These are phyloP conservation scores for Petrea volubilis DNA, from an alignment of 257 asterid species.

Conservation along the genomic window DNA sequence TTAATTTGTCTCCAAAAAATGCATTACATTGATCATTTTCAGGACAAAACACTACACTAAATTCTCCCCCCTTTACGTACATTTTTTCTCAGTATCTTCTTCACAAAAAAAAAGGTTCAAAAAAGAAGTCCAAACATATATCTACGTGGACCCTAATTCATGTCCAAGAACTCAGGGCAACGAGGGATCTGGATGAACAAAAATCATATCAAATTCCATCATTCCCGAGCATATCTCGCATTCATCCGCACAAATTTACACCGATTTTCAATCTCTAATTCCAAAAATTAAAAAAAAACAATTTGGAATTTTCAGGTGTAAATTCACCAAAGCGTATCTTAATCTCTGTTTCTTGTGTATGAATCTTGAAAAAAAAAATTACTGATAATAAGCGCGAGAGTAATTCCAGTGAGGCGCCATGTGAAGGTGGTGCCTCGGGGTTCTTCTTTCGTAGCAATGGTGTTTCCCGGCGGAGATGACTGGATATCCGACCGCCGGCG, in stretches of 20 bases:
- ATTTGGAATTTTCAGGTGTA: conserved; percentile 22
- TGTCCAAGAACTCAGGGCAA: too few relatives aligned
- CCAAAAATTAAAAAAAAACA: not conserved
- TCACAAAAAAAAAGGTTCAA: too few relatives aligned
- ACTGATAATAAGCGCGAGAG: conserved; percentile 12
- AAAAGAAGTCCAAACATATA: too few relatives aligned
- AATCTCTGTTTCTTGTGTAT: not conserved
- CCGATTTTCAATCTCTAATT: not conserved
- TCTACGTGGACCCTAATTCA: too few relatives aligned
- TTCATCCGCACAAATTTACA: not conserved
- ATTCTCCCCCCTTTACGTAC: too few relatives aligned
- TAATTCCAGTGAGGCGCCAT: conserved; percentile 27
- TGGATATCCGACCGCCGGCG: conserved; percentile 32
- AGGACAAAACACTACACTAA: too few relatives aligned
- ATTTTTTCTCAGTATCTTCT: too few relatives aligned
- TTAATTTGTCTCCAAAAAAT: too few relatives aligned
- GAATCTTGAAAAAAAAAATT: conserved; percentile 6
- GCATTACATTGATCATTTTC: too few relatives aligned
- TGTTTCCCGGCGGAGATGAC: conserved; percentile 17
- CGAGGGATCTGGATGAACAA: too few relatives aligned
- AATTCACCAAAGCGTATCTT: conserved; percentile 6
- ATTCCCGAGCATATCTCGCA: not conserved
- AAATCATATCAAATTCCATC: not conserved
- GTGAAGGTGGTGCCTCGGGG: conserved; percentile 22
- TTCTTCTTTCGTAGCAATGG: conserved; percentile 21